Evolutionary conservation across 345 rosid genomes (phyloP), one percentile per base, ranked within the genome.

Genomic region (Salix exigua): DNA sequence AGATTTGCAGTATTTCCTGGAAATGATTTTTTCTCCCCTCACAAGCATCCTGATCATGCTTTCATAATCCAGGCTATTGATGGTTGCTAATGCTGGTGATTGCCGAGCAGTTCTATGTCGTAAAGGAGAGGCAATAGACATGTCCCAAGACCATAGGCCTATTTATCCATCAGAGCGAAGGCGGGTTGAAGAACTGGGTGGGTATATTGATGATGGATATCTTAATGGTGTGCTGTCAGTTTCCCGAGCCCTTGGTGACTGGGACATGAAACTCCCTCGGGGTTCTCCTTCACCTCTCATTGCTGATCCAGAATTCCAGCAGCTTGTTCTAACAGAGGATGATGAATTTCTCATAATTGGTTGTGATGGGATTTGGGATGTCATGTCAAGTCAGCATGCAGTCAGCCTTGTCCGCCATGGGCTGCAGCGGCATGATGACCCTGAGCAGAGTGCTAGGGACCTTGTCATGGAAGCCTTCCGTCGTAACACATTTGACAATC

Each of bases 321-420:
- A 83, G 74, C 68, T 84, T 73, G 83, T 82, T 25, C 72, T 95
- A 17, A 88, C 89, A 1, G 95, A 91, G 79, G 97, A 92, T 0
- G 98, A 92, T 18, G 99, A 95, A 84, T 95, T 95, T 78, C 91
- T 95, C 25, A 87, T 95, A 26, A 87, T 95, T 0, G 97, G 96
- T 1, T 95, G 97, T 73, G 98, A 95, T 16, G 99, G 99, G 51
- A 86, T 95, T 16, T 95, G 97, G 97, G 99, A 95, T 74, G 97
- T 88, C 1, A 86, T 95, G 90, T 81, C 96, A 26, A 94, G 99
- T 79, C 97, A 95, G 86, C 86, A 87, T 38, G 99, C 99, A 0
- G 96, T 91, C 19, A 85, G 73, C 61, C 60, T 91, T 6, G 97
- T 91, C 19, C 89, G 85, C 12, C 87, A 85, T 35, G 89, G 93